Conservation (phyloP, 345 rosid species). For the Adansonia digitata region DNA sequence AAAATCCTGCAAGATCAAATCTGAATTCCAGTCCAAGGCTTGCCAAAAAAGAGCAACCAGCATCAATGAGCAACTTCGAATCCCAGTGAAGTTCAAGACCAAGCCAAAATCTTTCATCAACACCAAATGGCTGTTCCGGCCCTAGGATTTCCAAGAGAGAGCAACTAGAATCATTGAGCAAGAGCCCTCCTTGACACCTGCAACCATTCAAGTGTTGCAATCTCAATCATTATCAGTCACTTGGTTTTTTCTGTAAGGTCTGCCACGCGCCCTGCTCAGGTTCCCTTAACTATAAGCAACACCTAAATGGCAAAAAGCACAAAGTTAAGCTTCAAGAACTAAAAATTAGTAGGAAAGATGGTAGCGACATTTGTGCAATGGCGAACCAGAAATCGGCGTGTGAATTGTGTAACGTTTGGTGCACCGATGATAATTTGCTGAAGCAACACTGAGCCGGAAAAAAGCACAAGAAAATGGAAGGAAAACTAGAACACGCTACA, state of each 20-base stretch:
- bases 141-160: constrained; percentile 12
- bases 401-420: constrained; percentile 18
- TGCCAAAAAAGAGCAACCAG: constrained; percentile 4
- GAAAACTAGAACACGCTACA: not conserved
- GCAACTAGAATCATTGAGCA: not conserved
- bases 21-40: not conserved
- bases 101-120: not conserved
- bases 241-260: constrained; percentile 8
- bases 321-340: constrained; percentile 8
- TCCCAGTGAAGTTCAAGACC: not conserved
- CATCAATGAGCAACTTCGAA: not conserved
- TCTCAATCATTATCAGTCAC: not conserved
- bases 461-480: not conserved
- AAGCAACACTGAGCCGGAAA: not conserved
- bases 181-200: not conserved
- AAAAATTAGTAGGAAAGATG: not conserved
- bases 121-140: not conserved
- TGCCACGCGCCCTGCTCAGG: constrained; percentile 23
- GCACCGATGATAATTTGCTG: constrained; percentile 10
- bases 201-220: not conserved
- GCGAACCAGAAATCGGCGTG: constrained; percentile 6
- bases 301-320: constrained; percentile 24
- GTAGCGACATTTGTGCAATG: not conserved
- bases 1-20: not conserved
- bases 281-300: constrained; percentile 16